Percentiles rank a stretch among this genome's conserved stretches.
phyloP scores from a whole-genome alignment of 2,329 filamentous ascomycete genomes.

The Botrytis hyacinthi region DNA sequence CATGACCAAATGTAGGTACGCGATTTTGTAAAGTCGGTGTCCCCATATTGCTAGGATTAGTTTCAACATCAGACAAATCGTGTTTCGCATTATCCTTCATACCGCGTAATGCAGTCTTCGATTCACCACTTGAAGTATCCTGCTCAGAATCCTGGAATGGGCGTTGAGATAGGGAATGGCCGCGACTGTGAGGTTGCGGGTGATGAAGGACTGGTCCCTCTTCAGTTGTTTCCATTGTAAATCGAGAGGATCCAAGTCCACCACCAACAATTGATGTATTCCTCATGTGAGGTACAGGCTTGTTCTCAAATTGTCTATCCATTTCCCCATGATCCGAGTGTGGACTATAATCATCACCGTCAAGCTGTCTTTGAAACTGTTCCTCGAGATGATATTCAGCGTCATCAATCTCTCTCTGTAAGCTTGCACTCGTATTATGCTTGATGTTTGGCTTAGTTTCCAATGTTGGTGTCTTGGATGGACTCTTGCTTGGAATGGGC shows the following conservation, averaged over 20 bases:
- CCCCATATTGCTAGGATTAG: conserved; percentile 69
- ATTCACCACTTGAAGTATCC: conserved; percentile 35
- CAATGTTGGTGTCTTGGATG: conserved; percentile 49
- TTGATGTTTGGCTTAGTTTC: conserved; percentile 56
- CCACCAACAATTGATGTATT: conserved; percentile 30
- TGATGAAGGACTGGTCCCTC: conserved; percentile 64
- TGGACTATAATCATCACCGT: conserved; percentile 74
- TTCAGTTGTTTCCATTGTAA: conserved; percentile 50
- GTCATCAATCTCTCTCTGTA: conserved; percentile 83
- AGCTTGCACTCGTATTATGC: conserved; percentile 72
- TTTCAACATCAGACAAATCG: conserved; percentile 66
- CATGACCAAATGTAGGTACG: conserved; percentile 49
- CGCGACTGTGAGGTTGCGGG: conserved; percentile 70
- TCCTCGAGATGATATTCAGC: conserved; percentile 83
- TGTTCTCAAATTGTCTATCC: conserved; percentile 26
- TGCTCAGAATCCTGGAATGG: conserved; percentile 60
- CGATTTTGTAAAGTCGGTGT: conserved; percentile 57
- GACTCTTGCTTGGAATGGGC: conserved; percentile 44
- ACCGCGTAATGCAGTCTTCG: conserved; percentile 24
- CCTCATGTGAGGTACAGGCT: conserved; percentile 25
- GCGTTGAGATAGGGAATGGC: conserved; percentile 67
- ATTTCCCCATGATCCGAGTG: conserved; percentile 44
- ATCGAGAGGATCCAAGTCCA: conserved; percentile 42
- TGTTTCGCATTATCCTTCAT: conserved; percentile 34
- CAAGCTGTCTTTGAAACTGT: conserved; percentile 73